phyloP scores from a whole-genome alignment of 768 basidiomycete genomes.

The Phlebiopsis flavidoalba region DNA sequence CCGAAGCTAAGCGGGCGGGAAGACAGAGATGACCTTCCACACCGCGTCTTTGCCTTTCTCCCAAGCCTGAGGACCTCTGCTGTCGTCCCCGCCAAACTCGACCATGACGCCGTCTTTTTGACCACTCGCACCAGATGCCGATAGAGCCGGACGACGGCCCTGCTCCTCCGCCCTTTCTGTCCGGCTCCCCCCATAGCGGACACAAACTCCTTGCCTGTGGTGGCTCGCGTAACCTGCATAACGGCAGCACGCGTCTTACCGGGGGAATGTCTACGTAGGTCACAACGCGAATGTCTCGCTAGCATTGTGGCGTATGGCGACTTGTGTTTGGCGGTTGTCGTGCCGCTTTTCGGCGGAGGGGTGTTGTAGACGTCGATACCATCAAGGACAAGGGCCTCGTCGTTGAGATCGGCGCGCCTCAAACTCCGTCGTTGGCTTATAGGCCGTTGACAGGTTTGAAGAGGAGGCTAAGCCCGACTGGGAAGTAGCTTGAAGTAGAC shows the following conservation, averaged over 20 bases:
- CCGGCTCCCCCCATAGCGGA: conserved; percentile 64
- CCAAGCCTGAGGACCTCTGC: conserved; percentile 81
- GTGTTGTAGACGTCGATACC: conserved; percentile 83
- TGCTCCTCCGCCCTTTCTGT: conserved; percentile 84
- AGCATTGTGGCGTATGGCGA: conserved; percentile 51
- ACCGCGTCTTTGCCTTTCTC: conserved; percentile 77
- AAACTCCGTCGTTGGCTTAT: conserved; percentile 49
- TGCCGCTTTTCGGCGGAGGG: conserved; percentile 26
- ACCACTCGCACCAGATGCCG: conserved; percentile 94
- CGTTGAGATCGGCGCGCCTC: conserved; percentile 40
- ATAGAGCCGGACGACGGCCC: conserved; percentile 83
- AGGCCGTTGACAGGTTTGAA: conserved; percentile 64
- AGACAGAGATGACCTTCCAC: conserved; percentile 74
- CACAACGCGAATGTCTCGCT: conserved; percentile 46
- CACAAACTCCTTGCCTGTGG: conserved; percentile 78
- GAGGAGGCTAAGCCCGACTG: conserved; percentile 77
- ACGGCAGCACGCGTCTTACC: conserved; percentile 30
- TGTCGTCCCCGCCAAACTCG: conserved; percentile 77
- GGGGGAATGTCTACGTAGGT: conserved; percentile 23
- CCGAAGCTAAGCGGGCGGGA: conserved; percentile 24
- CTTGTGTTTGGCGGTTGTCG: conserved; percentile 31
- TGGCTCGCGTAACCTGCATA: conserved; percentile 41
- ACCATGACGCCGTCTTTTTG: conserved; percentile 76
- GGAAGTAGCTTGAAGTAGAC: conserved; percentile 84
- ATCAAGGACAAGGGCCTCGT: conserved; percentile 53